Conservation (phyloP, 305 asterid genomes). For the Lippia alba region DNA sequence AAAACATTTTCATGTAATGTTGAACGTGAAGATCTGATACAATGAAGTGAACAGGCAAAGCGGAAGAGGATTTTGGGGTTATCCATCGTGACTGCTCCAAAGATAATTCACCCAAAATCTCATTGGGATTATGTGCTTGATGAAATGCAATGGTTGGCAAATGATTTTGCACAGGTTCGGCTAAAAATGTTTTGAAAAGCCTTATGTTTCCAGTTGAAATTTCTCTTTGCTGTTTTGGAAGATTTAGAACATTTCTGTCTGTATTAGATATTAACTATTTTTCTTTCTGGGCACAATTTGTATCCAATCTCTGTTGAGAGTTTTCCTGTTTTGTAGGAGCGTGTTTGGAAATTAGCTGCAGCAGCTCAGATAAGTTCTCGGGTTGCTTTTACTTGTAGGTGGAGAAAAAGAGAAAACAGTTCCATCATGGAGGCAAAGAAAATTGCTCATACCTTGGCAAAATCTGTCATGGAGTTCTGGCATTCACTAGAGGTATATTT, state of each 20-base stretch:
- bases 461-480: constrained; percentile 88
- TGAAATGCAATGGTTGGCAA: constrained; percentile 98
- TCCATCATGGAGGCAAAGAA: constrained; percentile 55
- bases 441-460: constrained; percentile 72
- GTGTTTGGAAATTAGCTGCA: constrained; percentile 86
- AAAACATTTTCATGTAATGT: constrained; percentile 32
- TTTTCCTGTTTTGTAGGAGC: constrained; percentile 66
- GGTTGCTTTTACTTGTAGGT: constrained; percentile 59
- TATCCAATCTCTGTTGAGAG: constrained; percentile 18
- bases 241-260: constrained; percentile 14
- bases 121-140: constrained; percentile 94
- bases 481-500: constrained; percentile 62
- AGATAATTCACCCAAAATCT: constrained; percentile 53
- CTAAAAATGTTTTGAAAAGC: constrained; percentile 8
- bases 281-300: constrained; percentile 21
- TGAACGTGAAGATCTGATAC: constrained; percentile 48
- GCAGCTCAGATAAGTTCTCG: constrained; percentile 67
- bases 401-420: constrained; percentile 53
- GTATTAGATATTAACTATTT: background rate
- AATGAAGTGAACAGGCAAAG: constrained; percentile 72
- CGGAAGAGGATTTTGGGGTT: constrained; percentile 75
- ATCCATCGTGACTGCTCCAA: constrained; percentile 52
- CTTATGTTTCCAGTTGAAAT: background rate
- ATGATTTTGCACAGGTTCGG: constrained; percentile 97
- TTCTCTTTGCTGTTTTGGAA: constrained; percentile 24